Evolutionary conservation across 208 protist species (phyloP), one percentile per base, ranked within the genome.

Genomic region (Leishmania major): DNA sequence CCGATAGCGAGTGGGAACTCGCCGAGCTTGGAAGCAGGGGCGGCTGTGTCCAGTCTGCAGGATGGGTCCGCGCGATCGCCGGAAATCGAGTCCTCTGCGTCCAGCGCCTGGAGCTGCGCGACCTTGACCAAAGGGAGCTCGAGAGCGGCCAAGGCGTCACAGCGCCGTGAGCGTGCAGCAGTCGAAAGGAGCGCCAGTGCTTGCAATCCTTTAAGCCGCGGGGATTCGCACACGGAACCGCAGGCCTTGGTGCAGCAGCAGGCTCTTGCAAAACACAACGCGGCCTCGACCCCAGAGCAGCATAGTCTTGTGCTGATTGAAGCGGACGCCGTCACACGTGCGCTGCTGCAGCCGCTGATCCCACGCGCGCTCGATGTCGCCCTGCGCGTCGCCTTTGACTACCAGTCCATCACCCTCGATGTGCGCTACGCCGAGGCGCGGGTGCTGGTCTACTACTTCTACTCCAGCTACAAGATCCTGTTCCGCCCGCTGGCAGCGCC

Each of bases 401-500:
- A 87, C 25, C 90, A 96, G 70, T 75, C 90, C 1, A 62, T 94
- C 8, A 75, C 88, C 3, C 79, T 96, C 35, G 88, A 95, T 74
- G 64, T 95, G 45, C 89, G 87, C 75, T 97, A 95, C 79, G 84
- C 93, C 72, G 89, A 88, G 37, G 87, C 95, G 15, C 87, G 88
- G 3, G 89, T 92, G 35, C 82, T 97, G 35, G 81, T 97, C 40
- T 95, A 90, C 75, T 95, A 91, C 79, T 94, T 95, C 74, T 97
- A 90, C 80, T 88, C 83, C 35, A 89, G 90, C 71, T 94, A 88
- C 79, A 92, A 93, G 77, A 77, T 93, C 57, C 83, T 97, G 37
- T 89, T 97, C 80, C 89, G 88, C 47, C 92, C 93, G n/a, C 85
- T 97, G 28, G 89, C 91, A 13, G 84, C 76, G 55, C 85, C 89